Base-by-base conservation (phyloP, 2,329 filamentous ascomycete genomes). In the Aspergillus pseudoviridinutans region DNA sequence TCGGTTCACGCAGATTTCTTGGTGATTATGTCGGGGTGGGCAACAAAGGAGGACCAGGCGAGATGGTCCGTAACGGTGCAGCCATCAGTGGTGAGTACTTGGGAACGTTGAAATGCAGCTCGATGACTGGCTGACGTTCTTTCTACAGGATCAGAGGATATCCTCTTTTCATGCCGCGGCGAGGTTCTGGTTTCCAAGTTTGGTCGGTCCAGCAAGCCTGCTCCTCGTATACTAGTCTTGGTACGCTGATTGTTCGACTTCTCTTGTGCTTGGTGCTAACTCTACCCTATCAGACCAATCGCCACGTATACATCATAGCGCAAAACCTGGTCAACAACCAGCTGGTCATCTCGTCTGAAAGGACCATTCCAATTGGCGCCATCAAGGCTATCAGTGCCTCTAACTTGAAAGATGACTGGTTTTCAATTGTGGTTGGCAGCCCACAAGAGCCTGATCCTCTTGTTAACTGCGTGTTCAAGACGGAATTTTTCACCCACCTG, bases 401-500 rank as follows among this genome's bases (percentile, higher is more conserved):
- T 2, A 91, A 84, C 17, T 78, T 90, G 59, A 91, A 90, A 62
- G 94, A 99, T 67, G 94, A 99, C 75, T 99, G 94, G 94, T 97
- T 99, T 74, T 91, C 93, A 1, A 80, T 99, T 38, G 91, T 92
- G 3, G 83, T 95, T 49, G 91, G 90, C n/a, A 92, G 92, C 32
- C 87, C 88, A 8, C 91, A 96, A 70, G 93, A 97, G 72, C 83
- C 94, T 0, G 94, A 99, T 74, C 92, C 94, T n/a, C 81, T 99
- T 24, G 76, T 99, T 68, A 96, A 88, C 76, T 99, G 94, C 70
- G 79, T 97, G 22, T 87, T 99, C 75, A 99, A 99, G 80, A 99
- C 94, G 0, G 94, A 99, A 70, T 87, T 99, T 75, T 96, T 97
- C 71, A 95, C 93, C 0, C 92, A 97, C 62, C 87, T 99, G 78